Conservation (phyloP, 2,329 filamentous ascomycete species). For the Tetracladium maxilliforme region DNA sequence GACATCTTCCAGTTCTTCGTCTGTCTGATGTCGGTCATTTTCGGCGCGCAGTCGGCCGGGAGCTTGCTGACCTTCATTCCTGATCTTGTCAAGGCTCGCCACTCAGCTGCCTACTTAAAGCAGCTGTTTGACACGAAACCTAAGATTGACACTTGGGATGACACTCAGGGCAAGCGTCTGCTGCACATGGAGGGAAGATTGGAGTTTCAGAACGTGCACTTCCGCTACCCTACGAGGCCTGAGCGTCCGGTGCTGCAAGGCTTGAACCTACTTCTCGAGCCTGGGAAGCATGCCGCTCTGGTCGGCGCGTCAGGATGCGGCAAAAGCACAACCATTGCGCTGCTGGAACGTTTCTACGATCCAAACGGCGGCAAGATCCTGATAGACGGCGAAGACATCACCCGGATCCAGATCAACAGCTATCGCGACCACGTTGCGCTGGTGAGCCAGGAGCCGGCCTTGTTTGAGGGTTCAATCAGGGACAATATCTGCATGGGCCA, state of each 20-base stretch:
- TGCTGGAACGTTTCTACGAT: conserved; percentile 92
- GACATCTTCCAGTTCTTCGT: conserved; percentile 80
- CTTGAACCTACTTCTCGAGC: conserved; percentile 57
- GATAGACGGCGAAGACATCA: conserved; percentile 74
- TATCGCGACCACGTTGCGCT: conserved; percentile 76
- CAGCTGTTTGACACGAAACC: conserved; percentile 73
- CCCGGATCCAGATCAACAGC: conserved; percentile 65
- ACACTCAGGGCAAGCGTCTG: conserved; percentile 45
- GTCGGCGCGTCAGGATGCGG: conserved; percentile 92
- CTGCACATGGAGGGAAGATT: conserved; percentile 57
- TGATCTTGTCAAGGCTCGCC: conserved; percentile 85
- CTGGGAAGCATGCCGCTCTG: conserved; percentile 74
- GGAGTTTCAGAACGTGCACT: conserved; percentile 87
- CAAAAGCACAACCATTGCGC: conserved; percentile 83
- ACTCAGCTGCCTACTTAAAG: conserved; percentile 70
- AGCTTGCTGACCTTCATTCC: conserved; percentile 81
- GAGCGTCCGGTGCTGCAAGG: conserved; percentile 87
- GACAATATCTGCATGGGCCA: conserved; percentile 79
- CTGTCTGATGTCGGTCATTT: conserved; percentile 77
- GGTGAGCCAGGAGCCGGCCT: conserved; percentile 84
- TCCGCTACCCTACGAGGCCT: conserved; percentile 81
- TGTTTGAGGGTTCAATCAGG: conserved; percentile 83
- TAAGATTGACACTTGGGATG: conserved; percentile 67
- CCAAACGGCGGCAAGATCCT: conserved; percentile 67
- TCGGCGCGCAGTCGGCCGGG: conserved; percentile 83